A percentile compares a stretch with the other conserved stretches of the same genome.
phyloP scores from a whole-genome alignment of 2,329 filamentous ascomycete species.

The Colletotrichum sp. region DNA sequence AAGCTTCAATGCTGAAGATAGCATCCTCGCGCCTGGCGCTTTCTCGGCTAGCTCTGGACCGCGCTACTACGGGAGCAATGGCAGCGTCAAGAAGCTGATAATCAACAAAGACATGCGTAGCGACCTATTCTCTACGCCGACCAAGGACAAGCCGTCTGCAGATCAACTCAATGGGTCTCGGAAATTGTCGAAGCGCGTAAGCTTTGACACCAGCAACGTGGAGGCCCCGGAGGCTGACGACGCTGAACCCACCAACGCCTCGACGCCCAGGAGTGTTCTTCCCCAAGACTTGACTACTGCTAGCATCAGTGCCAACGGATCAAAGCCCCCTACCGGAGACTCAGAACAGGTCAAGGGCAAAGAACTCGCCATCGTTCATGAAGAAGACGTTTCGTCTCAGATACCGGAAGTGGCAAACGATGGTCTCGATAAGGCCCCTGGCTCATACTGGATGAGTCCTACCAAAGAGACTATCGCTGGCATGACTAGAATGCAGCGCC shows the following conservation, averaged over 20 bases:
- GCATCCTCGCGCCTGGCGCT: conserved; percentile 83
- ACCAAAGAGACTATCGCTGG: conserved; percentile 74
- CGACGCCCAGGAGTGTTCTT: neutral
- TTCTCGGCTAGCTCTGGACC: conserved; percentile 74
- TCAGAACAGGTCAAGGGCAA: conserved; percentile 77
- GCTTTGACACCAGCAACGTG: conserved; percentile 77
- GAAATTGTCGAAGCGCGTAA: conserved; percentile 84
- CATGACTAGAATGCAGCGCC: conserved; percentile 81
- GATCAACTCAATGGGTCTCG: conserved; percentile 49
- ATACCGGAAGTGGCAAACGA: conserved; percentile 29
- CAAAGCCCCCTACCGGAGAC: conserved; percentile 47
- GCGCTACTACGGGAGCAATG: conserved; percentile 69
- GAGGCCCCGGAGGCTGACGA: conserved; percentile 30
- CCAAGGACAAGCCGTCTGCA: conserved; percentile 51
- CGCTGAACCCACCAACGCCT: neutral
- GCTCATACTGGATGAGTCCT: conserved; percentile 88
- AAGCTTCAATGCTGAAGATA: conserved; percentile 82
- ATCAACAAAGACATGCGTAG: conserved; percentile 88
- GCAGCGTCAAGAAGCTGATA: conserved; percentile 85
- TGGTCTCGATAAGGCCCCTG: conserved; percentile 58
- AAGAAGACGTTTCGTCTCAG: conserved; percentile 58
- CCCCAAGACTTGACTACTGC: neutral
- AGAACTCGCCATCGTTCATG: conserved; percentile 80
- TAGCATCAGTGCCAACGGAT: conserved; percentile 1
- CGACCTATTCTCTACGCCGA: conserved; percentile 69